phyloP scores from a whole-genome alignment of 208 protist genomes.

The Leishmania tarentolae region DNA sequence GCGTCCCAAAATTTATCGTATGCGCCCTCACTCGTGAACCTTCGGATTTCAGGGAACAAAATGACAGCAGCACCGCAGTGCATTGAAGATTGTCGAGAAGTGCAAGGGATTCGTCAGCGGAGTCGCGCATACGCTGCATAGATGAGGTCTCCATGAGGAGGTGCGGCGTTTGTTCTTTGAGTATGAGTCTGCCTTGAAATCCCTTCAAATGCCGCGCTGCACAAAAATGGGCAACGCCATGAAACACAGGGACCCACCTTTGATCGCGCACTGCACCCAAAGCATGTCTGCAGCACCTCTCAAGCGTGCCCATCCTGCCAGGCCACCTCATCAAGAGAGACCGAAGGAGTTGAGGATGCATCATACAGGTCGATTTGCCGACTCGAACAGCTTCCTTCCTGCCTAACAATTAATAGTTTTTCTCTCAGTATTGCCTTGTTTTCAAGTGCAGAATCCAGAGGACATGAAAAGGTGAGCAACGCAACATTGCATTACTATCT shows the following conservation, averaged over 20 bases:
- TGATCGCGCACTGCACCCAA: not conserved
- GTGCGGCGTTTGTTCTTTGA: not conserved
- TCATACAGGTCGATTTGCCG: not conserved
- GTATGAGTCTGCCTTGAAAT: not conserved
- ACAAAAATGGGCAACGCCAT: not conserved
- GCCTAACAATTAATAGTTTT: not conserved
- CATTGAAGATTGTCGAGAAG: not conserved
- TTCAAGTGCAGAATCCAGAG: conserved; percentile 3
- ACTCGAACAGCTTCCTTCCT: not conserved
- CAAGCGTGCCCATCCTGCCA: not conserved
- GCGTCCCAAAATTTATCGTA: not conserved
- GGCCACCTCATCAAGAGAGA: not conserved
- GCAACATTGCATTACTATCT: not conserved
- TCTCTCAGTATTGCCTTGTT: not conserved
- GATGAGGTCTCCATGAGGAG: not conserved
- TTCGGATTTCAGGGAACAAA: not conserved
- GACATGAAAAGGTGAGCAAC: not conserved
- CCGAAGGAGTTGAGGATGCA: not conserved
- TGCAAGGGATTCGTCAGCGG: not conserved
- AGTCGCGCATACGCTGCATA: not conserved
- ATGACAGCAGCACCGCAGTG: not conserved
- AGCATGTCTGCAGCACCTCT: not conserved
- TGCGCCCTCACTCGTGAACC: not conserved
- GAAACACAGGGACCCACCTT: not conserved
- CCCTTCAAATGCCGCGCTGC: not conserved